Evolutionary conservation across 2,329 filamentous ascomycete genomes (phyloP).

Genomic region (Xylariaceae sp.): DNA sequence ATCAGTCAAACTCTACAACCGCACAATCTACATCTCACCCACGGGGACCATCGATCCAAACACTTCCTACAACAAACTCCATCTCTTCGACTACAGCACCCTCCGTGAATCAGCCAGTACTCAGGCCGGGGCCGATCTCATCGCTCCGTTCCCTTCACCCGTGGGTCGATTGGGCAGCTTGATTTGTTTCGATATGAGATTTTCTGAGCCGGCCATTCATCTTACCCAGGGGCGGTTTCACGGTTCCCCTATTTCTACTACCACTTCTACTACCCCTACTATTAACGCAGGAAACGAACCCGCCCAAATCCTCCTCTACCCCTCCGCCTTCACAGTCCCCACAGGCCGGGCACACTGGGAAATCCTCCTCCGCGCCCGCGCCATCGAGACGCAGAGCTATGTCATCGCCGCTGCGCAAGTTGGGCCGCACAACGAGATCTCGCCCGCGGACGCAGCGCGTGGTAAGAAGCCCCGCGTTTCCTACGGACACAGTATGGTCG

Average conservation of each 20-base stretch:
- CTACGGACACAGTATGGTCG: constrained; percentile 80
- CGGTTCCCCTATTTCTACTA: too few relatives aligned
- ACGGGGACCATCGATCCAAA: constrained; percentile 39
- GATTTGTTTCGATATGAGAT: constrained; percentile 89
- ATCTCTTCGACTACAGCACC: constrained; percentile 70
- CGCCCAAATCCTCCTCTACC: constrained; percentile 77
- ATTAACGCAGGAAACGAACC: constrained; percentile 7
- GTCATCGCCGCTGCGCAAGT: constrained; percentile 81
- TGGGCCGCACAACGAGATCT: constrained; percentile 53
- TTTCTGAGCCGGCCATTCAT: constrained; percentile 67
- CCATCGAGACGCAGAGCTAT: constrained; percentile 85
- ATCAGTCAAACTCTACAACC: constrained; percentile 44
- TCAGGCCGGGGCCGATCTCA: constrained; percentile 59
- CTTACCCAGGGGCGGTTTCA: constrained; percentile 43
- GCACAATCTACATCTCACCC: constrained; percentile 47
- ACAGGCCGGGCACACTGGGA: constrained; percentile 88
- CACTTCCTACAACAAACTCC: constrained; percentile 73
- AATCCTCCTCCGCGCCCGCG: constrained; percentile 67
- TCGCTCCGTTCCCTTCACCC: constrained; percentile 64
- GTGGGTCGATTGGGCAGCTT: constrained; percentile 71
- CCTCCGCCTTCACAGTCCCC: constrained; percentile 82
- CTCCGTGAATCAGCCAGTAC: constrained; percentile 54
- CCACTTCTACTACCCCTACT: too few relatives aligned
- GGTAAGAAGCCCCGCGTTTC: constrained; percentile 56
- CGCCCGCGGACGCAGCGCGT: background rate